Conservation (phyloP, 2,329 filamentous ascomycete species). For the Pyricularia grisea region DNA sequence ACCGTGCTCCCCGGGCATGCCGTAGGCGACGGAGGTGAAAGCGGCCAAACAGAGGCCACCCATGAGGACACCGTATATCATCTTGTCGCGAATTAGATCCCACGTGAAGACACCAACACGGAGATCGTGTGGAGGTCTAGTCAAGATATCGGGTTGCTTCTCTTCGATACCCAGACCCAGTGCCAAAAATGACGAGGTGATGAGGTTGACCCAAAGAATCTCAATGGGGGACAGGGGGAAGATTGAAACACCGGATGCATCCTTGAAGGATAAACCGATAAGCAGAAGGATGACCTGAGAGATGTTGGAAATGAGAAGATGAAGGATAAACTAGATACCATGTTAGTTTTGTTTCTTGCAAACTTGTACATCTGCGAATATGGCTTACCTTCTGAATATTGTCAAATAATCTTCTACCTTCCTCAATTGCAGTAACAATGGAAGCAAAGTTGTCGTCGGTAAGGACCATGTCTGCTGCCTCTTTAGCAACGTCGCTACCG, state of each 20-base stretch:
- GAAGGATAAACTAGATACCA: constrained; percentile 39
- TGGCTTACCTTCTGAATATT: constrained; percentile 53
- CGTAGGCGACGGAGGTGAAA: constrained; percentile 13
- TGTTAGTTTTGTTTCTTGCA: background rate
- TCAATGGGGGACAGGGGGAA: constrained; percentile 59
- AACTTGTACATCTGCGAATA: constrained; percentile 12
- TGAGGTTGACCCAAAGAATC: constrained; percentile 64
- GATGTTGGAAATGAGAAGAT: constrained; percentile 51
- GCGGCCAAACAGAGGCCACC: constrained; percentile 4
- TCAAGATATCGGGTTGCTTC: constrained; percentile 52
- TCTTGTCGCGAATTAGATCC: constrained; percentile 49
- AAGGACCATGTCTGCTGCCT: constrained; percentile 55
- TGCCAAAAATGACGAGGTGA: constrained; percentile 56
- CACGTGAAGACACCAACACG: constrained; percentile 44
- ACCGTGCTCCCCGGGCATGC: constrained; percentile 31
- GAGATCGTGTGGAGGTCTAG: constrained; percentile 36
- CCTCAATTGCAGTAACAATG: constrained; percentile 3
- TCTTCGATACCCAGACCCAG: constrained; percentile 60
- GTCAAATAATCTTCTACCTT: constrained; percentile 36
- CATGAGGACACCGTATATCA: constrained; percentile 38
- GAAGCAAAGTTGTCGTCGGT: constrained; percentile 60
- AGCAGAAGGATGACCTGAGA: constrained; percentile 53
- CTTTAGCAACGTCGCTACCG: constrained; percentile 56
- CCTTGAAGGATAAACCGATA: constrained; percentile 57
- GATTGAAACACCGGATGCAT: constrained; percentile 45